These are phyloP conservation scores for Russula ochroleuca DNA, from an alignment of 768 basidiomycete species.

Conservation along the genomic window DNA sequence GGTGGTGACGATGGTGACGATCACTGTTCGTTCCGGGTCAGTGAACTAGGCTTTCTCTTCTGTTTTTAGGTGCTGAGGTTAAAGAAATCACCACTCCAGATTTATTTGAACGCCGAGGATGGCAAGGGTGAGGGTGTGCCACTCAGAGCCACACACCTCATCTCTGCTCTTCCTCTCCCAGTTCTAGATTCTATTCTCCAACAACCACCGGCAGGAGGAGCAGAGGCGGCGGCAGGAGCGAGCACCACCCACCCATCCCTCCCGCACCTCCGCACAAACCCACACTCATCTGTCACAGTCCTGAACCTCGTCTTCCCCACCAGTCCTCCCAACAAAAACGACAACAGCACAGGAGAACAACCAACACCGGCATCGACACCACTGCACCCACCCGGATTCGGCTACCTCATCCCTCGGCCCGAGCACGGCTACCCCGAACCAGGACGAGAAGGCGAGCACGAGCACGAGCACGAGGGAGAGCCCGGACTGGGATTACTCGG, in stretches of 20 bases:
- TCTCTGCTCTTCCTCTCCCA: conserved; percentile 75
- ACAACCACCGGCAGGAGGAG: neutral
- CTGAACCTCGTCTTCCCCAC: conserved; percentile 81
- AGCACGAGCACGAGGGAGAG: neutral
- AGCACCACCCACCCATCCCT: conserved; percentile 33
- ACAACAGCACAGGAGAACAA: conserved; percentile 30
- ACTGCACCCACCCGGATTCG: conserved; percentile 85
- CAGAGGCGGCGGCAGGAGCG: conserved; percentile 29
- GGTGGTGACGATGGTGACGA: conserved; percentile 31
- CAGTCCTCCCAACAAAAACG: conserved; percentile 30
- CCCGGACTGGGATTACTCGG: conserved; percentile 60
- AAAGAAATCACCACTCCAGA: conserved; percentile 25
- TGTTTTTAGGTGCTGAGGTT: neutral
- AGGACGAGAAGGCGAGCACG: neutral
- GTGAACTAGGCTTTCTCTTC: neutral
- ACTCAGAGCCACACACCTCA: conserved; percentile 56
- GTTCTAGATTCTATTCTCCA: conserved; percentile 43
- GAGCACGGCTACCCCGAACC: conserved; percentile 42
- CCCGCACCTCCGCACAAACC: conserved; percentile 66
- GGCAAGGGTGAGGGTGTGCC: neutral
- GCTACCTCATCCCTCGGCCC: conserved; percentile 87
- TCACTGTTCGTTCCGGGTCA: conserved; percentile 44
- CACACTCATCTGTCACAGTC: conserved; percentile 77
- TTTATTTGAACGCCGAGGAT: conserved; percentile 33
- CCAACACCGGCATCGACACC: conserved; percentile 26